Evolutionary conservation across 116 monocot species (phyloP), one percentile per base, ranked within the genome.

Genomic region (Dioscorea cayenensis): DNA sequence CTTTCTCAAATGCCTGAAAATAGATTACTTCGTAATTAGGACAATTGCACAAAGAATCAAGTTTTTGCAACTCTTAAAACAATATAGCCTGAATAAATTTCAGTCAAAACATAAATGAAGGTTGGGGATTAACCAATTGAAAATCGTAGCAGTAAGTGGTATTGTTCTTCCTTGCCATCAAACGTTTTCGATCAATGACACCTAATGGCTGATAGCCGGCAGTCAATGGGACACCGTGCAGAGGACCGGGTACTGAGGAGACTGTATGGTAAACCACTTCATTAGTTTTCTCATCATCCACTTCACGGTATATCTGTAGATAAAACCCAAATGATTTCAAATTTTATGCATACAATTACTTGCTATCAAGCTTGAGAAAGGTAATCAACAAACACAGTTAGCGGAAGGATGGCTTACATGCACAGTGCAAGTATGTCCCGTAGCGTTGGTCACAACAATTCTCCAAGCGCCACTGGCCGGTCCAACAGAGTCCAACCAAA

Each of bases 131-230:
- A 63, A 97, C 97, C 81, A 94, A 73, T 51, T 94, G 99, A 72
- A 94, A 99, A 71, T 99, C 99, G 62, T 99, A 99, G 79, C 99
- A 99, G 75, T 94, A 99, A 35, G 99, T 99, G 2, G 99, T 99
- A 81, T 82, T 90, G 82, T 36, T 85, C 73, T 82, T 88, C 80
- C 99, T 91, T 60, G 99, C 90, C 27, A 51, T 25, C 2, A 89
- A 81, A 52, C 99, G 99, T 73, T 88, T 94, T 35, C 66, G 75
- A 77, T 99, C 94, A 64, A 94, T 82, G n/a, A 36, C 69, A 66
- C 78, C 66, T 29, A 99, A 77, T 60, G 99, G 91, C 36, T 75
- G 86, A 81, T 91, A 93, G 20, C 25, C 77, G 75, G 84, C 82
- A 66, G 66, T 72, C 74, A 99, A 52, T 19, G 73, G 83, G 71